Percentiles rank a stretch among this genome's conserved stretches.
Evolutionary conservation across 2,329 filamentous ascomycete species (phyloP).

Genomic region (Acarospora socialis): DNA sequence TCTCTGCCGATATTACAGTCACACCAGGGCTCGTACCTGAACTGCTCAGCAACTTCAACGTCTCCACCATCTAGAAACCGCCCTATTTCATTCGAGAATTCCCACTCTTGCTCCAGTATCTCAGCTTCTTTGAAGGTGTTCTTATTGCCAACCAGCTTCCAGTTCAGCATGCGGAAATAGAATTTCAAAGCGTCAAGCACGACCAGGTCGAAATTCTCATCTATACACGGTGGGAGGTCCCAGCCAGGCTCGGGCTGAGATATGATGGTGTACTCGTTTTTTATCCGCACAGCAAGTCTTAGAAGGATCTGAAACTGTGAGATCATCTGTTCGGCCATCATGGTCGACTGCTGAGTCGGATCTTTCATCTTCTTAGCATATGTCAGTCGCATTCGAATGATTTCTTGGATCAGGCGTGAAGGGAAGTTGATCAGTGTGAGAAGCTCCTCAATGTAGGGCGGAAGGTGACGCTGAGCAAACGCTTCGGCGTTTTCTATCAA

Average conservation of each 20-base stretch:
- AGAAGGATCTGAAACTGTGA: conserved; percentile 88
- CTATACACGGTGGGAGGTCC: conserved; percentile 91
- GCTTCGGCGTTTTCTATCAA: conserved; percentile 72
- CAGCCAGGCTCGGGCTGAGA: conserved; percentile 80
- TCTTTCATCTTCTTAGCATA: conserved; percentile 96
- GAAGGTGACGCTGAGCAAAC: conserved; percentile 79
- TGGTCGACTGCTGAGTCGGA: conserved; percentile 74
- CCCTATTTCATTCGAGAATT: conserved; percentile 88
- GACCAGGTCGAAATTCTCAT: conserved; percentile 86
- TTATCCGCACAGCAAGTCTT: conserved; percentile 82
- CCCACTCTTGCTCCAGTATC: conserved; percentile 94
- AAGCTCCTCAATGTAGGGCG: conserved; percentile 91
- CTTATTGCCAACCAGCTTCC: conserved; percentile 93
- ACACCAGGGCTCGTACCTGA: conserved; percentile 44
- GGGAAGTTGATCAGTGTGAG: conserved; percentile 95
- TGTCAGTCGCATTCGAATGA: conserved; percentile 78
- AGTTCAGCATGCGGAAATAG: conserved; percentile 97
- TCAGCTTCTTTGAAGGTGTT: conserved; percentile 99
- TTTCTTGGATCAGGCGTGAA: conserved; percentile 86
- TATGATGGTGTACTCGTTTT: conserved; percentile 71
- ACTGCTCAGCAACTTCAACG: conserved; percentile 94
- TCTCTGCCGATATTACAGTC: background rate
- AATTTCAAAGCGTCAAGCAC: conserved; percentile 89
- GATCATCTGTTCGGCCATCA: conserved; percentile 98
- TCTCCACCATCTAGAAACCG: conserved; percentile 84